Conservation (phyloP, 768 basidiomycete species). For the Chalciporus sphaerocephalus region DNA sequence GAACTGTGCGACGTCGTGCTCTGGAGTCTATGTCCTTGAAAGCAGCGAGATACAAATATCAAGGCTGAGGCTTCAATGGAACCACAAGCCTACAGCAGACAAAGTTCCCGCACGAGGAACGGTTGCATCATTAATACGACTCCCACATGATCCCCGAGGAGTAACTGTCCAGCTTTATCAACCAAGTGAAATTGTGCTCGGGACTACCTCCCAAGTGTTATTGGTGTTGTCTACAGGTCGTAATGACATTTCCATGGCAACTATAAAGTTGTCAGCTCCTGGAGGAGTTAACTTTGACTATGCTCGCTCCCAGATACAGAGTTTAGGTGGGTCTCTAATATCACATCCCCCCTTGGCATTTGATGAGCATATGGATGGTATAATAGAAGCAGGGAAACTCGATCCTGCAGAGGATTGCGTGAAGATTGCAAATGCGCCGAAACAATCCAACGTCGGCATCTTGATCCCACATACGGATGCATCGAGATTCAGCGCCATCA, state of each 20-base stretch:
- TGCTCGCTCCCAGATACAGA: conserved; percentile 38
- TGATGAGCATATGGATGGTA: conserved; percentile 2
- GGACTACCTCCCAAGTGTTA: conserved; percentile 49
- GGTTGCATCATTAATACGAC: conserved; percentile 45
- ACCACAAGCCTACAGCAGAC: conserved; percentile 35
- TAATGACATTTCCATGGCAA: conserved; percentile 55
- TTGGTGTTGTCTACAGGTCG: conserved; percentile 63
- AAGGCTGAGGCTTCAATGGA: conserved; percentile 64
- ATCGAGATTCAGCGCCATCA: conserved; percentile 56
- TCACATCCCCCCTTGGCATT: conserved; percentile 11
- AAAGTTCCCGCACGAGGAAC: conserved; percentile 24
- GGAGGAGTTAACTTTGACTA: conserved; percentile 48
- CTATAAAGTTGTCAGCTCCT: conserved; percentile 51
- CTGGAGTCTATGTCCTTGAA: conserved; percentile 67
- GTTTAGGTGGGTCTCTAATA: conserved; percentile 27
- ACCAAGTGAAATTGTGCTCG: conserved; percentile 56
- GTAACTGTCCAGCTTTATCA: conserved; percentile 62
- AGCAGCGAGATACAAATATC: conserved; percentile 63
- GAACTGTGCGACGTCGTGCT: conserved; percentile 66
- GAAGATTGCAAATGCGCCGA: conserved; percentile 44
- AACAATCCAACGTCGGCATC: conserved; percentile 44
- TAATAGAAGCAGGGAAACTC: conserved; percentile 26
- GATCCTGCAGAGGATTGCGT: conserved; percentile 42
- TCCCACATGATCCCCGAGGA: conserved; percentile 60
- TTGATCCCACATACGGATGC: conserved; percentile 65